These are phyloP conservation scores for Picea glauca DNA, from an alignment of 75 land plant species.

Conservation along the genomic window DNA sequence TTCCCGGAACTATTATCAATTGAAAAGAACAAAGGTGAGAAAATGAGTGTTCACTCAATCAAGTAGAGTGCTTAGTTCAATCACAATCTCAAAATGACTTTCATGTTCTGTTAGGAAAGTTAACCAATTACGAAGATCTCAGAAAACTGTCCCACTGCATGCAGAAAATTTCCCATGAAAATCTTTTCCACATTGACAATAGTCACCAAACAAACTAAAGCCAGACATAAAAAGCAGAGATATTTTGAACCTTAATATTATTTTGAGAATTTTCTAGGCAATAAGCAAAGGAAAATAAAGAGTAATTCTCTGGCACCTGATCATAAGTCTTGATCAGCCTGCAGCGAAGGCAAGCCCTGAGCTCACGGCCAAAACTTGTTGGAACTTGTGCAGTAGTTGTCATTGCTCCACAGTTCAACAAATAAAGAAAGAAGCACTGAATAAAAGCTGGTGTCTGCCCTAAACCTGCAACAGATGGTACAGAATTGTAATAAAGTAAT, in stretches of 20 bases:
- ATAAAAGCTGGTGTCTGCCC: too few species aligned
- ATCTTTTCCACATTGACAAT: background rate
- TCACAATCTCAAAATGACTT: background rate
- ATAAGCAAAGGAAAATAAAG: conserved; percentile 2
- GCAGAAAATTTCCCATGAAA: background rate
- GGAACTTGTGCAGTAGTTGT: conserved; percentile 74
- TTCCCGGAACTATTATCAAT: conserved; percentile 61
- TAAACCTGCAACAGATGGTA: too few species aligned
- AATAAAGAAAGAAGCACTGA: too few species aligned
- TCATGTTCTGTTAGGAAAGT: background rate
- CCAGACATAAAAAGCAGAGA: background rate
- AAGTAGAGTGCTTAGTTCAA: background rate
- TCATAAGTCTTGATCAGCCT: conserved; percentile 94
- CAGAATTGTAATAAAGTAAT: too few species aligned
- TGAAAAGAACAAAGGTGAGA: background rate
- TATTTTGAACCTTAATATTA: background rate
- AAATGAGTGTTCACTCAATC: background rate
- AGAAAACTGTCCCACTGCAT: background rate
- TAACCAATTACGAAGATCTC: background rate
- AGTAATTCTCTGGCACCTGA: conserved; percentile 44
- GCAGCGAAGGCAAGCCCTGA: conserved; percentile 91
- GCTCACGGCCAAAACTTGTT: conserved; percentile 87
- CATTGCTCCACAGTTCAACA: background rate
- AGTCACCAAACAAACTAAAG: background rate
- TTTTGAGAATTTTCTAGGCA: background rate